Evolutionary conservation across 805 yeast genomes (phyloP), one percentile per base, ranked within the genome.

Genomic region (Metschnikowia bowlesiae): DNA sequence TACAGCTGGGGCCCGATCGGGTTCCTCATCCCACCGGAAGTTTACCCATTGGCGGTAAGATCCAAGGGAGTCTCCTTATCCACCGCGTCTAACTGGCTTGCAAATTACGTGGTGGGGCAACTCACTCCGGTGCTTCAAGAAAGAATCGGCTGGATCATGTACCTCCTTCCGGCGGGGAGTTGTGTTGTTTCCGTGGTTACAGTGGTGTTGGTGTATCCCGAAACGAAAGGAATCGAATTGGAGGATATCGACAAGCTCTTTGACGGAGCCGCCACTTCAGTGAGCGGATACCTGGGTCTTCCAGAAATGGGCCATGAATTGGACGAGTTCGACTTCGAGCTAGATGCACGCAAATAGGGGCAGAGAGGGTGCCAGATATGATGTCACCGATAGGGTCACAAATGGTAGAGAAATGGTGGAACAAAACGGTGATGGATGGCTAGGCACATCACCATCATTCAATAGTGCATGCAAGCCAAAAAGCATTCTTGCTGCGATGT

Each of bases 1-100:
- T 73, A 64, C 58, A 68, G 74, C 52, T 73, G 77, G 77, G 78
- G 78, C 5, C 78, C 78, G 6, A 66, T 73, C 29, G 77, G 76
- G 16, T 73, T 70, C 40, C 65, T 73, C 39, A 66, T 72, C 37
- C 76, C 76, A 1, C 76, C 77, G 1, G 78, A 73, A 53, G 75
- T 71, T 38, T 70, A 65, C 50, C 77, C 78, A 10, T 61, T 74
- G 48, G 69, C 75, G 9, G 69, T 73, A 35, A 57, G 78, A 48
- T 61, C 74, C 32, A 73, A 72, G 53, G 78, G 78, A 14, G 77
- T 73, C 9, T 72, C 76, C 8, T 55, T 74, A 8, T 70, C 76
- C 3, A 73, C 76, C 3, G 76, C 78, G 4, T 64, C 75, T 41
- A 74, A 74, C 54, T 74, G 78, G 78, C 56, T 73, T 18, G 72